phyloP scores from a whole-genome alignment of 2,329 filamentous ascomycete genomes.

The Xylariaceae sp. region DNA sequence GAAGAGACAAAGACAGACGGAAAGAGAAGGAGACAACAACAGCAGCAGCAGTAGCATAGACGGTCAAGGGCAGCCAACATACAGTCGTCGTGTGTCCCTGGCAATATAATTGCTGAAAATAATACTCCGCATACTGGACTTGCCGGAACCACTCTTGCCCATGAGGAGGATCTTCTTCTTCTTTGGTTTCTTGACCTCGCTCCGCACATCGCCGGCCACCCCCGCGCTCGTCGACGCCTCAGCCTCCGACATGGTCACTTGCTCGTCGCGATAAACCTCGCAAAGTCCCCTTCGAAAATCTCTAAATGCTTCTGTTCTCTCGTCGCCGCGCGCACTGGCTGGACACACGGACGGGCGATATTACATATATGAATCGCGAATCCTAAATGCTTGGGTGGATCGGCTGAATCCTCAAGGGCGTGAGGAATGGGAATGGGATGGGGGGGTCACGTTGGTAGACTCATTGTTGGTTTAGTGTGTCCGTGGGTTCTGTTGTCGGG shows the following conservation, averaged over 20 bases:
- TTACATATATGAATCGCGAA: neutral
- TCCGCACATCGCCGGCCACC: conserved; percentile 36
- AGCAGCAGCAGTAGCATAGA: neutral
- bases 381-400: neutral
- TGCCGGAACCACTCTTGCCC: conserved; percentile 96
- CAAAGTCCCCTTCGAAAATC: conserved; percentile 22
- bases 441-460: conserved; percentile 6
- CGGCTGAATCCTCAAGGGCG: neutral
- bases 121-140: conserved; percentile 97
- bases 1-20: neutral
- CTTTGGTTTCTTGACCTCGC: conserved; percentile 62
- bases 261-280: neutral
- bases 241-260: conserved; percentile 27
- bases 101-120: conserved; percentile 99
- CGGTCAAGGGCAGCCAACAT: conserved; percentile 27
- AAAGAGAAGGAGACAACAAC: too few relatives aligned
- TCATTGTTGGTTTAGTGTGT: conserved; percentile 3
- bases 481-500: too few relatives aligned
- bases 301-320: neutral
- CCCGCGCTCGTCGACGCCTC: conserved; percentile 28
- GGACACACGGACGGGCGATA: neutral
- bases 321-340: neutral
- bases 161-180: conserved; percentile 84
- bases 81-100: conserved; percentile 83
- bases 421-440: neutral